Conservation (phyloP, 2,329 filamentous ascomycete genomes). For the Cadophora malorum region DNA sequence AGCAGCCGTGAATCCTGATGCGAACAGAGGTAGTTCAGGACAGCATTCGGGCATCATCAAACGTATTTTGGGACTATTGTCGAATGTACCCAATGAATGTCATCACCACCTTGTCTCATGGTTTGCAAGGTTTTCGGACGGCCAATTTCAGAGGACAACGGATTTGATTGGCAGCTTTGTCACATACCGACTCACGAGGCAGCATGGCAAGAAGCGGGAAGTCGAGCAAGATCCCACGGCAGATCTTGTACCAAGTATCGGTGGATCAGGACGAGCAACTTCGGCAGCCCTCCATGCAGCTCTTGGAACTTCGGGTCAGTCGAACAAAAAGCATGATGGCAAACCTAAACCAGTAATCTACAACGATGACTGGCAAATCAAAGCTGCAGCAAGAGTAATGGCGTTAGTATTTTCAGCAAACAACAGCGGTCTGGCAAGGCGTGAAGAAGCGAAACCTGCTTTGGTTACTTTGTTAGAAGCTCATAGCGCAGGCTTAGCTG, state of each 20-base stretch:
- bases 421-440: slow-evolving; percentile 55
- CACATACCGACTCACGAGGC: slow-evolving; percentile 77
- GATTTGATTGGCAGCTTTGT: slow-evolving; percentile 81
- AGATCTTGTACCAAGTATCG: slow-evolving; percentile 76
- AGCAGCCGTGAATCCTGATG: slow-evolving; percentile 25
- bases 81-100: slow-evolving; percentile 76
- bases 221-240: slow-evolving; percentile 65
- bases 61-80: slow-evolving; percentile 79
- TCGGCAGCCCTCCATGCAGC: slow-evolving; percentile 77
- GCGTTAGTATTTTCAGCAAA: slow-evolving; percentile 84
- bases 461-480: slow-evolving; percentile 45
- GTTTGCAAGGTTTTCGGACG: slow-evolving; percentile 74
- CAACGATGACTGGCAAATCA: slow-evolving; percentile 88
- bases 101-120: slow-evolving; percentile 80
- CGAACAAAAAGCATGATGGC: slow-evolving; percentile 61
- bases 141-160: slow-evolving; percentile 74
- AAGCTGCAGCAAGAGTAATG: slow-evolving; percentile 80
- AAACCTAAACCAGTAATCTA: slow-evolving; percentile 67
- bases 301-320: slow-evolving; percentile 60
- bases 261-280: slow-evolving; percentile 64
- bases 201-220: slow-evolving; percentile 70
- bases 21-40: slow-evolving; percentile 51
- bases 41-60: slow-evolving; percentile 87
- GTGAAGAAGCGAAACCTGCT: slow-evolving; percentile 47
- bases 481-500: slow-evolving; percentile 49